Base-by-base conservation (phyloP, 2,329 filamentous ascomycete species). In the Geosmithia putterillii region DNA sequence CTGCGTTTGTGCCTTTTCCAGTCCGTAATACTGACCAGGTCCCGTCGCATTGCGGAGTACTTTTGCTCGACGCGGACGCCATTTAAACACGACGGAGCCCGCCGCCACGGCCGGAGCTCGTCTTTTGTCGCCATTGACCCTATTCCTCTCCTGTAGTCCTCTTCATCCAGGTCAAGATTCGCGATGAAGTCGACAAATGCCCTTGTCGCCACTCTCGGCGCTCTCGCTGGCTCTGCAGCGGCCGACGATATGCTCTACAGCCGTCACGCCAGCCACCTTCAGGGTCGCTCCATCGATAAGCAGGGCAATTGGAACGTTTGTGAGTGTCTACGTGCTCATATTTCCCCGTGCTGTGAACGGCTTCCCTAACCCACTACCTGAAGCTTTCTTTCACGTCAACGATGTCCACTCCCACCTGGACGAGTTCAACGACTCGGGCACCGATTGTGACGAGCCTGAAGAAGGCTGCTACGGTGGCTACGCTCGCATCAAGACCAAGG, bases 351-450 rank as follows among this genome's bases (percentile, higher is more conserved):
- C 8, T 37, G 12, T 35, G 8, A 4, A 14, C 38, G 20, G n/a
- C 28, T 32, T 32, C 10, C 15, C 28, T 38, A n/a, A 25, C 38
- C 22, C 10, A 5, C 21, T 15, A 6, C 10, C n/a, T 20, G 19
- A 22, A 43, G 40, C 77, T 7, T 81, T 82, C 62, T 81, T 81
- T 60, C 79, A 83, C 56, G 69, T 83, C 65, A 83, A 83, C 53
- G 79, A 83, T 54, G 75, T 83, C 14, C 79, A 83, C 55, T 71
- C 79, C 14, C 79, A 83, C 54, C 63, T 83, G 17, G 78, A 82
- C 54, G 60, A 82, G 57, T 83, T 76, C 58, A 64, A 70, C 22
- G 68, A 70, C 14, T 74, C 74, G 0, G 79, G 79, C 44, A 73
- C 74, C 10, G 76, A 81, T 59, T 83, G 79, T 62, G 71, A 67